These are phyloP conservation scores for Myxozyma sirexii DNA, from an alignment of 805 yeast species.

Conservation along the genomic window DNA sequence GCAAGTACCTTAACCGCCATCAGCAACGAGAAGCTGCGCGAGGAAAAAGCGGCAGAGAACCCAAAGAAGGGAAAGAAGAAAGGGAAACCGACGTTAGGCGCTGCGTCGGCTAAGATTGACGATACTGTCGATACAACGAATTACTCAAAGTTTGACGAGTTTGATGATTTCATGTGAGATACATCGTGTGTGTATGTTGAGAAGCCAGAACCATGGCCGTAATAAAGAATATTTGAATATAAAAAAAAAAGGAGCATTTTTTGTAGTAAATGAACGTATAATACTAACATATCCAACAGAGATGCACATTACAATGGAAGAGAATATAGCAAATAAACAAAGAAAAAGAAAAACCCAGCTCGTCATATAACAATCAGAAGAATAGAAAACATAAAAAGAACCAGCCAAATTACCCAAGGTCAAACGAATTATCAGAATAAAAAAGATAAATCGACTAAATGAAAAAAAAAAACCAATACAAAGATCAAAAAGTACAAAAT, in stretches of 20 bases:
- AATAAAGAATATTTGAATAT: too few relatives aligned
- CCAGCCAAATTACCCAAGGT: not conserved
- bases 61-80: conserved; percentile 74
- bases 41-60: conserved; percentile 51
- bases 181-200: not conserved
- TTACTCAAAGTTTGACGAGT: conserved; percentile 49
- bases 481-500: not conserved
- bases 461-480: not conserved
- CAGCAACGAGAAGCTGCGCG: conserved; percentile 81
- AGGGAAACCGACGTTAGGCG: conserved; percentile 84
- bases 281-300: too few relatives aligned
- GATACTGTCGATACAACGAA: conserved; percentile 56
- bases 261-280: too few relatives aligned
- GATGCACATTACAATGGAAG: not conserved
- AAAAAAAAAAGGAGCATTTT: not conserved
- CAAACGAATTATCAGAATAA: not conserved
- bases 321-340: not conserved
- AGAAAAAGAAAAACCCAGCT: not conserved
- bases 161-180: conserved; percentile 48
- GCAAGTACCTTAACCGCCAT: conserved; percentile 79
- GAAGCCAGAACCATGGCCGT: too few relatives aligned
- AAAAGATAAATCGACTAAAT: not conserved
- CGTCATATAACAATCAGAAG: not conserved
- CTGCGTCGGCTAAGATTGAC: conserved; percentile 68
- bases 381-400: not conserved